Percentiles rank a stretch among this genome's conserved stretches.
These are phyloP conservation scores for Daldinia vernicosa DNA, from an alignment of 495 filamentous ascomycete species.

Conservation along the genomic window DNA sequence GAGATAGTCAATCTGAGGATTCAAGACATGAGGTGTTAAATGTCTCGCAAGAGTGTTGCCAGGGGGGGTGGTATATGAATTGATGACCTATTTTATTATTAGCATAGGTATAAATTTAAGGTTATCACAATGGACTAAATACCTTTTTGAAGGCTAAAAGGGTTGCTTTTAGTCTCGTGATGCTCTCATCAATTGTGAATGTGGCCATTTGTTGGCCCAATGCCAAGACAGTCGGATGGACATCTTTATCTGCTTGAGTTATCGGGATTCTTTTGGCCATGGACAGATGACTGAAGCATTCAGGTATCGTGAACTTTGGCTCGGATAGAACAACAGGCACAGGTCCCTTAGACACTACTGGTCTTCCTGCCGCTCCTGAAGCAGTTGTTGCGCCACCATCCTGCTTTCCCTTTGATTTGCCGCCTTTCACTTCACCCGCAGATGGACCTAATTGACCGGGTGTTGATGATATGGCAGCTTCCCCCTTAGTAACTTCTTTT, in stretches of 20 bases:
- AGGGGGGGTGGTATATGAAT: conserved; percentile 87
- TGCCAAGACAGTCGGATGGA: conserved; percentile 86
- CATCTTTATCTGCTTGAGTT: conserved; percentile 82
- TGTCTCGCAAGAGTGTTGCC: conserved; percentile 86
- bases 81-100: conserved; percentile 71
- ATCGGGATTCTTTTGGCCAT: conserved; percentile 77
- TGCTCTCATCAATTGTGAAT: conserved; percentile 90
- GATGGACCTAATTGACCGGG: conserved; percentile 41
- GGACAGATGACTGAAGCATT: conserved; percentile 86
- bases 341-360: conserved; percentile 41
- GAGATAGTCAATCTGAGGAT: conserved; percentile 93
- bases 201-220: conserved; percentile 90
- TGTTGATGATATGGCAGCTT: conserved; percentile 35
- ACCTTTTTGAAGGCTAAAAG: conserved; percentile 89
- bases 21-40: conserved; percentile 88
- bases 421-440: conserved; percentile 49
- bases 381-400: conserved; percentile 46
- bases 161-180: conserved; percentile 85
- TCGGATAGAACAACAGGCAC: conserved; percentile 63
- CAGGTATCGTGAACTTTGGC: conserved; percentile 71
- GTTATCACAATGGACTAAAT: conserved; percentile 31
- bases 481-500: conserved; percentile 49
- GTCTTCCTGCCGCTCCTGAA: conserved; percentile 46
- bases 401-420: conserved; percentile 62
- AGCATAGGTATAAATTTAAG: conserved; percentile 7